Base-by-base conservation (phyloP, 2,329 filamentous ascomycete genomes). In the Trichoderma sp. region DNA sequence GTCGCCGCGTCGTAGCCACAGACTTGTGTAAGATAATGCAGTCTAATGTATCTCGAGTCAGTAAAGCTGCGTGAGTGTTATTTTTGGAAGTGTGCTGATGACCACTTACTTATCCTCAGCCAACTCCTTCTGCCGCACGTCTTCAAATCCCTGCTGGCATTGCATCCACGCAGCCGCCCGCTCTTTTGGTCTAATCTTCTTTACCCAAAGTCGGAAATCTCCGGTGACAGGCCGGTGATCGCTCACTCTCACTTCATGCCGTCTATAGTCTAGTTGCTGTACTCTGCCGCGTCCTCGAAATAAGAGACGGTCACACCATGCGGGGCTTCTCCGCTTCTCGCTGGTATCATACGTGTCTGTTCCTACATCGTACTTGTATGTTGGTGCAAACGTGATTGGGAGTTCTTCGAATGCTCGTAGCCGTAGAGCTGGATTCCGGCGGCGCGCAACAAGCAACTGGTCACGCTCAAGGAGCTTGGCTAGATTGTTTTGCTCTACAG, bases 331-430 rank as follows among this genome's bases (percentile, higher is more conserved):
- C 81, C 93, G 93, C 86, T 99, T 99, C 81, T 99, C 96, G 76
- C 93, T 95, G 0, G 93, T 92, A 80, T 99, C 96, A 81, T 98
- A 99, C 7, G 90, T 92, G 79, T 98, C 95, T 0, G 94, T 97
- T 18, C 95, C 95, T 0, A 98, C 94, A 76, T 99, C 96, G 80
- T 99, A 99, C 81, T 99, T 99, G 86, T 99, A 99, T 0, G 96
- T 99, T 0, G 96, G 96, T 8, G 94, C 91, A 80, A 99, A 99
- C 0, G 90, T 92, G 77, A 99, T 98, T 1, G 92, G 93, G 70
- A 92, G 86, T 82, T 99, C 96, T n/a, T 92, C 90, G 80, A 99
- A 98, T 0, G 93, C 92, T 24, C 95, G 91, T 6, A 99, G 87
- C 32, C 93, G 89, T 83, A 98, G 98, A 0, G 91, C 93, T 0